Evolutionary conservation across 1,139 yeast species (phyloP), one percentile per base, ranked within the genome.

Genomic region (Groenewaldozyma sp.): DNA sequence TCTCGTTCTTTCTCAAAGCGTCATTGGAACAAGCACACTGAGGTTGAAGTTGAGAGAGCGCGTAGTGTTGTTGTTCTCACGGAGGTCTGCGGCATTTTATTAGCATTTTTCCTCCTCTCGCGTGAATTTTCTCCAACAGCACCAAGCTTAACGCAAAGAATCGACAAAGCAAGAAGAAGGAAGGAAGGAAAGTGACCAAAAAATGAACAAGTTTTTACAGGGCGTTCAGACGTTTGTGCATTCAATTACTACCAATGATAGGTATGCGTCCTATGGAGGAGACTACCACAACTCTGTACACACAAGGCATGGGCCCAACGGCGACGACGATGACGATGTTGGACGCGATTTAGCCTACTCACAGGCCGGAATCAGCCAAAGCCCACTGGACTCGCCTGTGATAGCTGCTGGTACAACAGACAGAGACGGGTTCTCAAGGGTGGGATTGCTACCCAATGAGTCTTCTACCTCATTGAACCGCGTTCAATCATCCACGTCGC

Each of bases 171-270:
- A 6, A 16, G 19, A 14, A n/a, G 16, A 27, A 35, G 24, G 26
- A 22, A 14, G 36, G 10, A 22, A 22, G 36, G 21, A 34, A 22
- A 14, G 14, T 11, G 21, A 13, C 28, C 20, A n/a, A 31, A 31
- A 18, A 16, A 47, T 61, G 66, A 56, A 60, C 48, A 54, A 56
- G 36, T 51, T 63, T 38, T 46, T 63, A 33, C 49, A 53, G 35
- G 46, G 52, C 17, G 59, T 63, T 36, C 63, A 63, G 51, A 67
- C 76, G 29, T 76, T 76, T 52, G 62, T 74, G 43, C 81, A 76
- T 52, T 74, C 80, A 28, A 68, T 76, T 41, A 74, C 81, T 31
- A 76, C 82, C 19, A 76, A 70, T 35, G 82, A 76, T 53, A 78
- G 76, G 53, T 76, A 76, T 55, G 82, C 82, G 37, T 68, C 77